Percentiles rank a stretch among this genome's conserved stretches.
These are phyloP conservation scores for Solanum infundibuliforme DNA, from an alignment of 257 asterid genomes.

Conservation along the genomic window DNA sequence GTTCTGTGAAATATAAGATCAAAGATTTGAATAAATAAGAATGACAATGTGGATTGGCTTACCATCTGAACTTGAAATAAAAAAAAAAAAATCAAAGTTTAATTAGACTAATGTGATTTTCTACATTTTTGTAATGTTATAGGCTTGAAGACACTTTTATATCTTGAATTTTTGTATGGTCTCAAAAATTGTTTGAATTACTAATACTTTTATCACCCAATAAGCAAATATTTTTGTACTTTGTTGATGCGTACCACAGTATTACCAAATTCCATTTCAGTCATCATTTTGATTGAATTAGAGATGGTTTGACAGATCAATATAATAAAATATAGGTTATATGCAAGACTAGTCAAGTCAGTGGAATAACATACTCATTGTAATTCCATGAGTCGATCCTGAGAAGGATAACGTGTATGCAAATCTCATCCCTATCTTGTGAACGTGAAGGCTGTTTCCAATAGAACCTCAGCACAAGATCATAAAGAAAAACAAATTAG, in stretches of 20 bases:
- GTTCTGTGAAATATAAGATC: background rate
- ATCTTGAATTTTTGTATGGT: background rate
- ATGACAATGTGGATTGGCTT: background rate
- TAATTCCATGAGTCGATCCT: background rate
- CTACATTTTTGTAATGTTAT: no score
- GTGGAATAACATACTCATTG: background rate
- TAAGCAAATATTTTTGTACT: background rate
- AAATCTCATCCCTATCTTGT: background rate
- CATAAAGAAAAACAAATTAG: no score
- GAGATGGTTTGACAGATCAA: no score
- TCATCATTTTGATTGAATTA: no score
- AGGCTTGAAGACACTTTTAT: background rate
- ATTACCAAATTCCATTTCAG: no score
- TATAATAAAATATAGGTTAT: no score
- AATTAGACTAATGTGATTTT: no score
- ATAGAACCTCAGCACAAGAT: no score
- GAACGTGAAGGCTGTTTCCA: no score
- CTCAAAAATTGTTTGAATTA: background rate
- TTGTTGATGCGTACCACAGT: no score
- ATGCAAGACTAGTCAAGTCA: background rate
- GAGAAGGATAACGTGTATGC: background rate
- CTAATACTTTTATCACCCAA: background rate
- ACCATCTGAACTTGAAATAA: background rate
- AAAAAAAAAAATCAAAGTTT: background rate
- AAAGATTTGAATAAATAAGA: no score